Conservation (phyloP, 306 rosid species). For the Prosopis cineraria region DNA sequence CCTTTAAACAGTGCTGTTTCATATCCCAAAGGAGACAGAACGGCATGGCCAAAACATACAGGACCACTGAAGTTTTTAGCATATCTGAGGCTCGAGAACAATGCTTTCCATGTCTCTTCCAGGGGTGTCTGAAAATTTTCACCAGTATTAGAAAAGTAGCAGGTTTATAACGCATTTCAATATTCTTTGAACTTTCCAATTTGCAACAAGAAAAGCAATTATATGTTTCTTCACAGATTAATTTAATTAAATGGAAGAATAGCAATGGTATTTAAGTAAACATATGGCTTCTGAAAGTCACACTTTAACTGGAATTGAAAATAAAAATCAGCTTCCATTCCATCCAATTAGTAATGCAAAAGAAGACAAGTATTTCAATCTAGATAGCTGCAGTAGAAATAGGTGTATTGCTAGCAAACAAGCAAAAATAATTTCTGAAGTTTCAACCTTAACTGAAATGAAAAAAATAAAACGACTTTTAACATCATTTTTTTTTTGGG, state of each 20-base stretch:
- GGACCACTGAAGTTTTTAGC: conserved; percentile 78
- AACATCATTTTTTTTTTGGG: no score
- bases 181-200: conserved; percentile 11
- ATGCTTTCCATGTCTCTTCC: conserved; percentile 91
- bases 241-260: not conserved
- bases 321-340: no score
- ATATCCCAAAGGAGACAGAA: conserved; percentile 86
- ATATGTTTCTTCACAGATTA: not conserved
- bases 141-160: not conserved
- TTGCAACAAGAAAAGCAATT: conserved; percentile 1
- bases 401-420: no score
- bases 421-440: no score
- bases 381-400: no score
- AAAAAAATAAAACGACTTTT: no score
- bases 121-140: conserved; percentile 58
- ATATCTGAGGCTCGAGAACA: conserved; percentile 81
- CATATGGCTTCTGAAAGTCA: no score
- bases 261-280: not conserved
- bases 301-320: no score
- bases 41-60: conserved; percentile 70
- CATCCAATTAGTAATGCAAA: no score
- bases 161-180: not conserved
- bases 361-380: no score
- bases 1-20: conserved; percentile 84
- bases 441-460: no score